Evolutionary conservation across 2,329 filamentous ascomycete species (phyloP).

Genomic region (Penicillium sp.): DNA sequence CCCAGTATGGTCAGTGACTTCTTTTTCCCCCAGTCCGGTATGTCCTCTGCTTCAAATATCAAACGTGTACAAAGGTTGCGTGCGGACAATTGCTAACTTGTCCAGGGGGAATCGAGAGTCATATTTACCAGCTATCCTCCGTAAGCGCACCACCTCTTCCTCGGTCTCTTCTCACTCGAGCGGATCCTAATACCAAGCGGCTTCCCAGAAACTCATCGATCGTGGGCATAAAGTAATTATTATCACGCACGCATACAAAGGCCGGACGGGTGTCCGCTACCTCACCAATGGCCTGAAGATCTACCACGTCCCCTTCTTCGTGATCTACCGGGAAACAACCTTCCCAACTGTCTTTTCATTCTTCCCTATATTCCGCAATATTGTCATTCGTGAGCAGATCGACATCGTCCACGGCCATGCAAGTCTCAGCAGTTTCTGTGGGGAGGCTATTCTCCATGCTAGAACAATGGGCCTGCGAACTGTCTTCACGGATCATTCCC

Average conservation of each 20-base stretch:
- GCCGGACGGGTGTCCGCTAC: conserved; percentile 88
- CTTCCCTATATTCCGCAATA: conserved; percentile 96
- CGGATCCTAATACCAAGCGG: conserved; percentile 10
- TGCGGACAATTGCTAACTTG: conserved; percentile 15
- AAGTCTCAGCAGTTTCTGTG: conserved; percentile 88
- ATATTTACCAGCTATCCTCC: conserved; percentile 95
- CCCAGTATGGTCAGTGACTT: conserved; percentile 94
- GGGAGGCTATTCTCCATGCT: conserved; percentile 92
- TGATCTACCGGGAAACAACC: conserved; percentile 91
- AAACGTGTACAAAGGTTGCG: neutral
- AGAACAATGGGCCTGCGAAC: conserved; percentile 95
- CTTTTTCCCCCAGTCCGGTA: conserved; percentile 93
- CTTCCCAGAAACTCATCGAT: conserved; percentile 80
- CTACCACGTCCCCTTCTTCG: conserved; percentile 94
- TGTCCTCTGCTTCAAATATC: conserved; percentile 11
- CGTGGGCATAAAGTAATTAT: conserved; percentile 97
- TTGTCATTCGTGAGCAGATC: conserved; percentile 90
- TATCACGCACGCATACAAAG: conserved; percentile 93
- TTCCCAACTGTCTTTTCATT: conserved; percentile 98
- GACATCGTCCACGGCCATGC: conserved; percentile 98
- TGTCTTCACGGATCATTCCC: conserved; percentile 95
- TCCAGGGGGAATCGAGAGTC: conserved; percentile 85
- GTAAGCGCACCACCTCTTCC: conserved; percentile 41
- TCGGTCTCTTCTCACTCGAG: neutral
- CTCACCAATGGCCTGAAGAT: conserved; percentile 98